Conservation (phyloP, 1,139 yeast species). For the Scheffersomyces quercinus region DNA sequence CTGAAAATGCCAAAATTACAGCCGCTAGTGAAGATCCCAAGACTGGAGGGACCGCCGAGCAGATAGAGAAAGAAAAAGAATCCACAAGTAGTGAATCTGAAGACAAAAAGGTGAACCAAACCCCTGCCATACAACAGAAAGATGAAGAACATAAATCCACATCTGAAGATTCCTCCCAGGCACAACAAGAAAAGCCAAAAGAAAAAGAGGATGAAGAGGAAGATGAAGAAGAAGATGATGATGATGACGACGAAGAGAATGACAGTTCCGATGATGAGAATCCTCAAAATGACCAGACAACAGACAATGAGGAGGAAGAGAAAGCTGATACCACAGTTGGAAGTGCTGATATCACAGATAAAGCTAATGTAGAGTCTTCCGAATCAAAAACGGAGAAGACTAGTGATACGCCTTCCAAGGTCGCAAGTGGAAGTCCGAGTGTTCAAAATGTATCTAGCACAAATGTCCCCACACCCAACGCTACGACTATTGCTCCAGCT, state of each 20-base stretch:
- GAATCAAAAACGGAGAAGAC: no score
- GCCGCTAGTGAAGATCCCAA: background rate
- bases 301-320: constrained; percentile 10
- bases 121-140: constrained; percentile 2
- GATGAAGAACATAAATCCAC: background rate
- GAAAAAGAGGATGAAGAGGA: constrained; percentile 29
- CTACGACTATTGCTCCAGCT: constrained; percentile 7
- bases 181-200: constrained; percentile 1
- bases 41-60: constrained; percentile 1
- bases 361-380: no score
- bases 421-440: no score
- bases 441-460: background rate
- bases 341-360: no score
- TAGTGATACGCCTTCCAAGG: no score
- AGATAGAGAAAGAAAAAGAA: constrained; percentile 28
- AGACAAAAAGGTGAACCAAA: constrained; percentile 9
- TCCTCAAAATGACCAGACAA: constrained; percentile 3
- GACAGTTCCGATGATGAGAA: constrained; percentile 7
- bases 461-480: background rate
- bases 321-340: constrained; percentile 8
- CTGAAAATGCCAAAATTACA: background rate
- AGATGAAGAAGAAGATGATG: constrained; percentile 26
- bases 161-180: background rate
- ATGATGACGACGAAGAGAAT: constrained; percentile 16
- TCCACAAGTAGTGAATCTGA: background rate